Evolutionary conservation across 805 yeast genomes (phyloP).

Genomic region (Candida verbasci): DNA sequence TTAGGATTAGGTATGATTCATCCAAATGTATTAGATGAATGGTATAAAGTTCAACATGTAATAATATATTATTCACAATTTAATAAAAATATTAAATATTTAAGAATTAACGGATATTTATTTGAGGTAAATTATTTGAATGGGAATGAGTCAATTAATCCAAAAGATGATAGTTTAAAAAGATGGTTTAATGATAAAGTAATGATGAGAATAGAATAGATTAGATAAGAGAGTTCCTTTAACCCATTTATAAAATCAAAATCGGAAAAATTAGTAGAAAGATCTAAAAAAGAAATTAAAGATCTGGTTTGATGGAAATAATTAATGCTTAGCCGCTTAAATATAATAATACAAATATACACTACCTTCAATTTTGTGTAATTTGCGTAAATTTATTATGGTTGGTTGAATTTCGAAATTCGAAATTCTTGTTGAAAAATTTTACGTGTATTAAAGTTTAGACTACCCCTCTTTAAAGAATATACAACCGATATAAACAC

Average conservation of each 20-base stretch:
- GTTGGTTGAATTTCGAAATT: slow-evolving; percentile 4
- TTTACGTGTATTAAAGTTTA: neutral
- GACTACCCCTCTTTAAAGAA: too few species aligned
- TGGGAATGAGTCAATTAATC: slow-evolving; percentile 18
- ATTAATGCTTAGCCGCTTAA: neutral
- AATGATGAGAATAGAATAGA: slow-evolving; percentile 6
- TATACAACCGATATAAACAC: neutral
- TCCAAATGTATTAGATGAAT: slow-evolving; percentile 52
- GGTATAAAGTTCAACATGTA: slow-evolving; percentile 53
- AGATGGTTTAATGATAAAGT: slow-evolving; percentile 42
- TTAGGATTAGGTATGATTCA: slow-evolving; percentile 51
- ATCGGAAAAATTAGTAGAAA: neutral
- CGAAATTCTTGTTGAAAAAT: neutral
- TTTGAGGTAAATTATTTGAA: slow-evolving; percentile 30
- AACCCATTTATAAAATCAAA: slow-evolving; percentile 1
- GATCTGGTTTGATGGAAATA: neutral
- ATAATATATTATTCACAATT: slow-evolving; percentile 37
- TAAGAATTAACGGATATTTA: slow-evolving; percentile 46
- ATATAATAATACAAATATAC: too few species aligned
- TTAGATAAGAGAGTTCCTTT: slow-evolving; percentile 5
- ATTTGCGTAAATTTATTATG: neutral
- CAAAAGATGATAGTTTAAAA: slow-evolving; percentile 42
- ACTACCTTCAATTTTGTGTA: too few species aligned
- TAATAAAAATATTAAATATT: slow-evolving; percentile 29
- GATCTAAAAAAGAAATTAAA: neutral